Conservation (phyloP, 1,284 basidiomycete species). For the Sutorius eximius region DNA sequence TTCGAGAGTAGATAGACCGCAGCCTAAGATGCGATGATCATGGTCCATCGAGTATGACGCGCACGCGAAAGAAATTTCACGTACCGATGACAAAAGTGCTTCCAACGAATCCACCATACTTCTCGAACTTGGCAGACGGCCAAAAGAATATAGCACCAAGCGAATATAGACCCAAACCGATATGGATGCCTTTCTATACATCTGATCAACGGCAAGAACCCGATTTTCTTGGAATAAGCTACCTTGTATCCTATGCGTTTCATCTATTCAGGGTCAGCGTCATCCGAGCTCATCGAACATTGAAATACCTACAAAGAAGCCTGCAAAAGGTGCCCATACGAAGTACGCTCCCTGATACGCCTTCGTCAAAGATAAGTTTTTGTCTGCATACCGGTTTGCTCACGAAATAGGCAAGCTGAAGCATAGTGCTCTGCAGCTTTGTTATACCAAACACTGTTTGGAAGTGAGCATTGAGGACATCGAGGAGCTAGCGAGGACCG, state of each 20-base stretch:
- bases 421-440: conserved; percentile 77
- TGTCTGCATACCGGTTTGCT: conserved; percentile 14
- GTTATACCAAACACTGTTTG: conserved; percentile 70
- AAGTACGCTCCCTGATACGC: conserved; percentile 61
- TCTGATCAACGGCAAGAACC: conserved; percentile 2
- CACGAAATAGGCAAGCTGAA: conserved; percentile 85
- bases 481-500: conserved; percentile 57
- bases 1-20: conserved; percentile 69
- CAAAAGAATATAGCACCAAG: conserved; percentile 78
- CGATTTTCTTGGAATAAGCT: neutral
- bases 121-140: conserved; percentile 70
- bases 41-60: neutral
- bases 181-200: conserved; percentile 58
- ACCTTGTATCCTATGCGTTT: conserved; percentile 61
- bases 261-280: conserved; percentile 45
- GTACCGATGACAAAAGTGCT: conserved; percentile 67
- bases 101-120: conserved; percentile 74
- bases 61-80: conserved; percentile 7
- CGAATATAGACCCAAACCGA: conserved; percentile 71
- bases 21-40: conserved; percentile 42
- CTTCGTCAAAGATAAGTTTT: neutral
- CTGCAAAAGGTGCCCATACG: conserved; percentile 59
- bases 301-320: conserved; percentile 46
- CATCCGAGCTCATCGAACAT: neutral
- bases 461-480: conserved; percentile 84